These are phyloP conservation scores for Suhomyces bribrorum DNA, from an alignment of 1,139 yeast genomes.

Conservation along the genomic window DNA sequence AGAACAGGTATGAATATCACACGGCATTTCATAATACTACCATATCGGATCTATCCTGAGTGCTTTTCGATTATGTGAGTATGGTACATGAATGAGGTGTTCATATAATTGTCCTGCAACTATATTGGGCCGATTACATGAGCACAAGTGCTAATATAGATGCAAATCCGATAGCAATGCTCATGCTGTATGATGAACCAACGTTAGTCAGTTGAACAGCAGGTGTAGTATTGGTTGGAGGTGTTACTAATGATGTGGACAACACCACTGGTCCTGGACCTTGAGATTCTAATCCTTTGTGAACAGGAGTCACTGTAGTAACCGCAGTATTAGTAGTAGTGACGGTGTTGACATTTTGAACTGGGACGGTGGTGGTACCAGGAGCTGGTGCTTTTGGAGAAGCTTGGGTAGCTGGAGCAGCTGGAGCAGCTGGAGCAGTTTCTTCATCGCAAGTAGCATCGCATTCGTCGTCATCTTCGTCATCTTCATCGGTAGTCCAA, in stretches of 20 bases:
- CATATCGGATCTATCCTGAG: slow-evolving; percentile 8
- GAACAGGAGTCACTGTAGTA: slow-evolving; percentile 7
- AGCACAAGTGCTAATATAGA: slow-evolving; percentile 16
- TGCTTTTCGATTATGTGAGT: slow-evolving; percentile 7
- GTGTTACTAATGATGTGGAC: slow-evolving; percentile 5
- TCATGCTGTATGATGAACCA: slow-evolving; percentile 5
- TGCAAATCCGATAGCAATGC: slow-evolving; percentile 11
- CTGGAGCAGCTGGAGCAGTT: no score
- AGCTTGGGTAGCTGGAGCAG: slow-evolving; percentile 2
- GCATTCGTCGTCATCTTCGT: slow-evolving; percentile 8
- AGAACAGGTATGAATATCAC: slow-evolving; percentile 3
- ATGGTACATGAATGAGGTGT: slow-evolving; percentile 8
- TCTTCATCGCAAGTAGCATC: slow-evolving; percentile 7
- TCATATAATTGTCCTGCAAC: slow-evolving; percentile 24
- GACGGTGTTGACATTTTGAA: slow-evolving; percentile 6
- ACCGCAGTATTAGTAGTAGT: slow-evolving; percentile 8
- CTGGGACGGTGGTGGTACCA: slow-evolving; percentile 1
- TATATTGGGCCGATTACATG: slow-evolving; percentile 16
- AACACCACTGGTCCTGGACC: background rate
- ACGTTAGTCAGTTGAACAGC: slow-evolving; percentile 5
- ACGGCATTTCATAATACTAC: slow-evolving; percentile 2
- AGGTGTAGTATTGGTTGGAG: slow-evolving; percentile 4
- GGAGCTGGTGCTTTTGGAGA: background rate
- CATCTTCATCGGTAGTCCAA: slow-evolving; percentile 52
- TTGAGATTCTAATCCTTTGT: slow-evolving; percentile 1